A percentile compares a stretch with the other conserved stretches of the same genome.
Evolutionary conservation across 768 basidiomycete species (phyloP).

Genomic region (Botryobasidium botryosum): DNA sequence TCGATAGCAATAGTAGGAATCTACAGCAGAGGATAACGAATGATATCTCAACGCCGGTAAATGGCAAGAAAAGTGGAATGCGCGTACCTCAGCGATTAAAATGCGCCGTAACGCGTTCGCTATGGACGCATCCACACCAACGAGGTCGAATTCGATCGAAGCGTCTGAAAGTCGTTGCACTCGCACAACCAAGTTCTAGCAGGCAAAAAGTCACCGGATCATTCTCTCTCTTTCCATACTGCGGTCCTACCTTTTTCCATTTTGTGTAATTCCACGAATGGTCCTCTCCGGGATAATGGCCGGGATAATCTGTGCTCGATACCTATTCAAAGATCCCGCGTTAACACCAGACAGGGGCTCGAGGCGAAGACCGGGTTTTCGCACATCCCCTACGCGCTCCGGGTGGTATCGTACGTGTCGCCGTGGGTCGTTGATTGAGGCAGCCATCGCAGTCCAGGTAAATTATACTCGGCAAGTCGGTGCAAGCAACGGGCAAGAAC

Average conservation of each 20-base stretch:
- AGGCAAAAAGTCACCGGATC: not conserved
- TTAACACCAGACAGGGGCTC: not conserved
- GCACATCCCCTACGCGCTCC: conserved; percentile 40
- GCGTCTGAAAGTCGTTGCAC: conserved; percentile 66
- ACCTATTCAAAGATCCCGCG: conserved; percentile 30
- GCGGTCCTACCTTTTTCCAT: conserved; percentile 52
- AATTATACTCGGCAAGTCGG: too few relatives aligned
- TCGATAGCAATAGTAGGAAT: conserved; percentile 87
- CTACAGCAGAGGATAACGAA: conserved; percentile 27
- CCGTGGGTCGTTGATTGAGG: conserved; percentile 23
- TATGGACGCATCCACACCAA: conserved; percentile 90
- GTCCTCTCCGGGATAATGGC: conserved; percentile 72
- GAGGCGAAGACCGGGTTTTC: not conserved
- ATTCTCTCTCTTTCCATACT: not conserved
- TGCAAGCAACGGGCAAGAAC: too few relatives aligned
- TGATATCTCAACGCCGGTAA: not conserved
- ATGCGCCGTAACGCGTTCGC: conserved; percentile 90
- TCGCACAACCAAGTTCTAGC: conserved; percentile 51
- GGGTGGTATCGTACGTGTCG: conserved; percentile 50
- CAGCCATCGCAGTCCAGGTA: too few relatives aligned
- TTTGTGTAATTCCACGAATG: conserved; percentile 62
- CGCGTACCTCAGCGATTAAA: conserved; percentile 76
- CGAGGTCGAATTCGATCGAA: conserved; percentile 84
- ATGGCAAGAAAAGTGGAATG: not conserved
- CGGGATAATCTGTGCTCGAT: conserved; percentile 81